A percentile compares a stretch with the other conserved stretches of the same genome.
Conservation (phyloP, 2,329 filamentous ascomycete genomes). For the Ceratocystis smalleyi region DNA sequence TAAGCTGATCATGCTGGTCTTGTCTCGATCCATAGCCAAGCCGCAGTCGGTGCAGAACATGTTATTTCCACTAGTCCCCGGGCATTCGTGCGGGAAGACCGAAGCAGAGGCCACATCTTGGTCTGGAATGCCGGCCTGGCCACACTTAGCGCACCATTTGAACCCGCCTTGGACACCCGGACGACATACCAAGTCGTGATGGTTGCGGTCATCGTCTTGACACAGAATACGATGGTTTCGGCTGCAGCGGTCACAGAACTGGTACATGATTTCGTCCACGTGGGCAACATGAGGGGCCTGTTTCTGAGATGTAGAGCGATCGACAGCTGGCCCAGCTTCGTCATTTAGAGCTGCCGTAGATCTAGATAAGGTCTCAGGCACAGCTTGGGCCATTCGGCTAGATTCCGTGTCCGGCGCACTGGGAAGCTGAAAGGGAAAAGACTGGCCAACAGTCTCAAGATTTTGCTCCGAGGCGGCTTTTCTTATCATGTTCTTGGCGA, state of each 20-base stretch:
- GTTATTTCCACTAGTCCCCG: background rate
- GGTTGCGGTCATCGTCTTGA: constrained; percentile 17
- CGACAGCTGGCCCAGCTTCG: background rate
- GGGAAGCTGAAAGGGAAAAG: background rate
- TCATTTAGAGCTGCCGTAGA: background rate
- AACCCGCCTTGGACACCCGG: constrained; percentile 17
- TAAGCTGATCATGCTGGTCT: constrained; percentile 11
- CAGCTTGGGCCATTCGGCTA: background rate
- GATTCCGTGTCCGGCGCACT: background rate
- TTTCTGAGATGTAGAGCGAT: constrained; percentile 5
- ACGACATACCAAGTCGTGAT: constrained; percentile 19
- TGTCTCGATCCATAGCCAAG: constrained; percentile 3
- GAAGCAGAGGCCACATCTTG: constrained; percentile 9
- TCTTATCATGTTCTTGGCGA: background rate
- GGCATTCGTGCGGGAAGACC: constrained; percentile 18
- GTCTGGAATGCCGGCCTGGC: constrained; percentile 15
- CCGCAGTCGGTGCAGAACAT: constrained; percentile 18
- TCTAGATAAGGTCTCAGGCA: background rate
- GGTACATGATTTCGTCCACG: constrained; percentile 17
- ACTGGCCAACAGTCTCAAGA: background rate
- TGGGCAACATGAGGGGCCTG: constrained; percentile 1
- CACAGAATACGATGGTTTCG: constrained; percentile 18
- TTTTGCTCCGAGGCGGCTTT: background rate
- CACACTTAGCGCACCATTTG: constrained; percentile 19
- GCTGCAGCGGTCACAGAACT: constrained; percentile 20